phyloP scores from a whole-genome alignment of 2,329 filamentous ascomycete species.

The Coniochaeta ligniaria region DNA sequence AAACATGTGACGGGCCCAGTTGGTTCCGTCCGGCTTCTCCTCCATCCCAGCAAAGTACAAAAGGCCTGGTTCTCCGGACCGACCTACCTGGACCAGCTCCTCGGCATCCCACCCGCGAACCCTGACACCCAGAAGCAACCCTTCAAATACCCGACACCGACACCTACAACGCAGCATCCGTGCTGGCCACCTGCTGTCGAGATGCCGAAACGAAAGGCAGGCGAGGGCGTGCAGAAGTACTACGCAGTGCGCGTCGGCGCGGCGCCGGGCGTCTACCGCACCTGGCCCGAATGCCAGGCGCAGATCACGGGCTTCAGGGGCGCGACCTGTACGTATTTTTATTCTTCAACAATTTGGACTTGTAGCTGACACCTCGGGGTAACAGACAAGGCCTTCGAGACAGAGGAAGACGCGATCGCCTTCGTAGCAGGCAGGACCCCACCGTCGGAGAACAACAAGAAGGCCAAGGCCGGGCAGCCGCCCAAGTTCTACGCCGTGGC shows the following conservation, averaged over 20 bases:
- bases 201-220: conserved; percentile 1
- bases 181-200: background rate
- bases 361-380: too few species aligned
- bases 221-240: conserved; percentile 37
- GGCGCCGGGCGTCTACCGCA: conserved; percentile 53
- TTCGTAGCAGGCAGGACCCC: conserved; percentile 61
- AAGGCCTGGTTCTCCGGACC: background rate
- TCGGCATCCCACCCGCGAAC: background rate
- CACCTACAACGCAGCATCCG: background rate
- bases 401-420: conserved; percentile 66
- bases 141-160: background rate
- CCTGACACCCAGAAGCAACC: background rate
- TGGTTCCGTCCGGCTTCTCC: background rate
- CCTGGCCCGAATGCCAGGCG: conserved; percentile 53
- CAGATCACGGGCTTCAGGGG: conserved; percentile 56
- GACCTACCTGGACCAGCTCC: background rate
- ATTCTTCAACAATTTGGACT: background rate
- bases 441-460: conserved; percentile 25
- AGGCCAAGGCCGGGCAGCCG: conserved; percentile 18
- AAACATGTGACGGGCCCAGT: background rate
- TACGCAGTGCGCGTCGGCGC: conserved; percentile 55
- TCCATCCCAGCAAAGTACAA: background rate
- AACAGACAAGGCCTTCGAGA: conserved; percentile 73
- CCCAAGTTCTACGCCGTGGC: conserved; percentile 55
- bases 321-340: conserved; percentile 55